Conservation (phyloP, 2,329 filamentous ascomycete genomes). For the Penicillium digitatum region DNA sequence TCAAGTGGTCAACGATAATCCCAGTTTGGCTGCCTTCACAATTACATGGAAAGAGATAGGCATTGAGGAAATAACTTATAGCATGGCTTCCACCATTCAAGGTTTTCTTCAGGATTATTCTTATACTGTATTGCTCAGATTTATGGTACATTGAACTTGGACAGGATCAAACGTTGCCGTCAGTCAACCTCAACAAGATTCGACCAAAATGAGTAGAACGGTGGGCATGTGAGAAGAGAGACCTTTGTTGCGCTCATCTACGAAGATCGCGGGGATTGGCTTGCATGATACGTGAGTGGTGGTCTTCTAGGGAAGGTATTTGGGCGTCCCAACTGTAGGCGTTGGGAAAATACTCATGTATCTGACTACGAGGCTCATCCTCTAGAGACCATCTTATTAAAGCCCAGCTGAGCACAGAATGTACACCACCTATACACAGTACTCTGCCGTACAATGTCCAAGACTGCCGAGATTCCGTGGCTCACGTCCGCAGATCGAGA, state of each 20-base stretch:
- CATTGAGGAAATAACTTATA: background rate
- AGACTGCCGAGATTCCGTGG: background rate
- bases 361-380: background rate
- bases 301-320: background rate
- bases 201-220: no score
- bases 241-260: background rate
- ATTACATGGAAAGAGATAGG: background rate
- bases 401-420: background rate
- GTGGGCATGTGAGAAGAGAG: background rate
- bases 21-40: background rate
- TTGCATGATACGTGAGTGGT: background rate
- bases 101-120: no score
- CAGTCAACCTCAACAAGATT: slow-evolving; percentile 18
- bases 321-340: background rate
- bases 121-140: no score
- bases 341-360: background rate
- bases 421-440: background rate
- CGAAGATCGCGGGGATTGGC: background rate
- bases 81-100: no score
- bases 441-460: background rate
- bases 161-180: no score
- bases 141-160: no score
- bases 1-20: background rate
- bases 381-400: background rate
- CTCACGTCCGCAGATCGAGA: background rate